A percentile compares a stretch with the other conserved stretches of the same genome.
These are phyloP conservation scores for Yamadazyma songkhlaensis DNA, from an alignment of 1,139 yeast species.

Conservation along the genomic window DNA sequence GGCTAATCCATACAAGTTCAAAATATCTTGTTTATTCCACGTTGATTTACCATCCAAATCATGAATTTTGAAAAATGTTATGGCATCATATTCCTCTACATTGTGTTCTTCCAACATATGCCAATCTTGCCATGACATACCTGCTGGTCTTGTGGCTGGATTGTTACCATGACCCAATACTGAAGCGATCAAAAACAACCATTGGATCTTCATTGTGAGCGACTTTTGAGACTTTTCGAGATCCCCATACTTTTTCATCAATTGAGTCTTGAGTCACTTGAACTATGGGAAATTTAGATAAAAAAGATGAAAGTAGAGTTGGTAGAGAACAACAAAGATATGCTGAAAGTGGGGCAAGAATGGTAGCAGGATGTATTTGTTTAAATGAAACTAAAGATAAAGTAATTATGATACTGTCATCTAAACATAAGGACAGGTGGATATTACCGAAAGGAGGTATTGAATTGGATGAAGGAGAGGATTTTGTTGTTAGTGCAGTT, in stretches of 20 bases:
- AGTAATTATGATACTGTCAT: slow-evolving; percentile 76
- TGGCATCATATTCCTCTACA: slow-evolving; percentile 68
- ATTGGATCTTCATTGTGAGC: background rate
- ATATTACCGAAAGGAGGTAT: slow-evolving; percentile 96
- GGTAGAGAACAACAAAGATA: slow-evolving; percentile 42
- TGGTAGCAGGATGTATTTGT: slow-evolving; percentile 90
- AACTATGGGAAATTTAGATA: slow-evolving; percentile 2
- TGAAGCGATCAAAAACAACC: background rate
- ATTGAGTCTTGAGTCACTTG: background rate
- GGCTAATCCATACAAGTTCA: slow-evolving; percentile 75
- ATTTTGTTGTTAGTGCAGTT: slow-evolving; percentile 54
- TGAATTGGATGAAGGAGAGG: slow-evolving; percentile 76
- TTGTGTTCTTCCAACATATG: slow-evolving; percentile 92
- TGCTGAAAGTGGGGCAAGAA: slow-evolving; percentile 65
- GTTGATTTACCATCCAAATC: slow-evolving; percentile 56
- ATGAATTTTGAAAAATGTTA: slow-evolving; percentile 78
- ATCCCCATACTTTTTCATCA: background rate
- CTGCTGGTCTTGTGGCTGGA: slow-evolving; percentile 38
- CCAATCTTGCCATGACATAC: slow-evolving; percentile 70
- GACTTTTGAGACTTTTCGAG: background rate
- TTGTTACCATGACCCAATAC: background rate
- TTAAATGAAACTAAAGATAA: slow-evolving; percentile 53
- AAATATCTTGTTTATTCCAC: slow-evolving; percentile 63
- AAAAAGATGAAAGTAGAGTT: slow-evolving; percentile 21
- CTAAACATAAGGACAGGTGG: slow-evolving; percentile 68